Base-by-base conservation (phyloP, 805 yeast species). In the Kodamaea laetipori region DNA sequence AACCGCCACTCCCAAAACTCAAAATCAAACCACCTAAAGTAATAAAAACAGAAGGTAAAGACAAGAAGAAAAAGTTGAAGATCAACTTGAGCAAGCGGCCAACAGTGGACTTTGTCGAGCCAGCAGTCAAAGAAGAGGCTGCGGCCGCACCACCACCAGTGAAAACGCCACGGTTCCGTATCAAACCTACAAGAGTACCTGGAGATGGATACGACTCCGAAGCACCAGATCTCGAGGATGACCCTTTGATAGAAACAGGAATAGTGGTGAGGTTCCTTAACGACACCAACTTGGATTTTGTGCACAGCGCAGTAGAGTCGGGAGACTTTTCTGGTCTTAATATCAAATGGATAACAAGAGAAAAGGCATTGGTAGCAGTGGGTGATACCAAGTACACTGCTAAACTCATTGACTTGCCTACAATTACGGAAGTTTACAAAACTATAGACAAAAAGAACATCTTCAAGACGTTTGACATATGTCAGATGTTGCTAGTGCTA, bases 191-290 rank as follows among this genome's bases (percentile, higher is more conserved):
- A 0, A 71, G 96, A 53, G 74, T 84, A 3, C 94, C 95, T 0
- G 96, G 96, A 4, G 97, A 92, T 54, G 98, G 98, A 1, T 92
- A 92, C 63, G 99, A 92, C 58, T 85, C 96, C 2, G 98, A 92
- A 56, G 97, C 95, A 13, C 95, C 97, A 0, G 98, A 92, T 52
- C 71, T 88, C 18, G 99, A 94, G 60, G 97, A 90, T 47, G 97
- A 94, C 57, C 98, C 99, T 1, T 67, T 89, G 48, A 70, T 89
- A 6, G 98, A 94, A 57, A 95, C 88, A 51, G 96, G 94, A 0
- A 73, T 94, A 1, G 73, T 90, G 1, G 61, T 94, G 33, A 73
- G 99, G 43, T 81, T 92, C 67, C 51, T 82, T n/a, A 74, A 78
- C 52, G 88, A 83, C 46, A 71, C 76, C 7, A 84, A 84, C 44